These are phyloP conservation scores for Clarireedia hainanense DNA, from an alignment of 2,329 filamentous ascomycete genomes.

Conservation along the genomic window DNA sequence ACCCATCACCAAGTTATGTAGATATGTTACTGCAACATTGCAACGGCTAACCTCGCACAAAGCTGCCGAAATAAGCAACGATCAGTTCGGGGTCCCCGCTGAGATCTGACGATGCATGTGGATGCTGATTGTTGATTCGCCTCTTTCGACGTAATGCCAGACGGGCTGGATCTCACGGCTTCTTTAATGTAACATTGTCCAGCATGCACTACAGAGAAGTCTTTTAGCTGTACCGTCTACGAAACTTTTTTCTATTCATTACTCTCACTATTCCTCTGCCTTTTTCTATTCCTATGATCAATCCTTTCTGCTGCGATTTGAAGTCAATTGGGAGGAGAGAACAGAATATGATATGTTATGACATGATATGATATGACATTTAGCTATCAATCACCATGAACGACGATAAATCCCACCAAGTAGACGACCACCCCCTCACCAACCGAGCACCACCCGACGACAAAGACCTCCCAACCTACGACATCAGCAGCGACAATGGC, in stretches of 20 bases:
- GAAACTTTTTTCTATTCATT: no score
- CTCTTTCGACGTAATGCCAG: not conserved
- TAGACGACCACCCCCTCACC: not conserved
- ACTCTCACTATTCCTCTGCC: no score
- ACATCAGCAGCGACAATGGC: not conserved
- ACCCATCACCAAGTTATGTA: no score
- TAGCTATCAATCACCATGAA: conserved; percentile 7
- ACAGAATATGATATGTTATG: no score
- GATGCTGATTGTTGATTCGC: not conserved
- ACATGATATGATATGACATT: no score
- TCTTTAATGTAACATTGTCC: not conserved
- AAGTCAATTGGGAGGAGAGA: not conserved
- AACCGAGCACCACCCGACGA: conserved; percentile 8
- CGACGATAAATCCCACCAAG: conserved; percentile 13
- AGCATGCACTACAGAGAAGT: no score
- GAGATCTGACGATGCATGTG: not conserved
- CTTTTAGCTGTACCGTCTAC: no score
- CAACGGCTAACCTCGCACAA: not conserved
- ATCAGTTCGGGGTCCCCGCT: not conserved
- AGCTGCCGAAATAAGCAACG: not conserved
- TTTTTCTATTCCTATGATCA: no score
- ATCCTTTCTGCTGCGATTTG: no score
- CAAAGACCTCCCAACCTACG: not conserved
- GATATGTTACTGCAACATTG: not conserved
- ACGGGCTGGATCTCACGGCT: not conserved